Percentiles rank a stretch among this genome's conserved stretches.
Evolutionary conservation across 495 filamentous ascomycete genomes (phyloP).

Genomic region (Bacidia rubella): DNA sequence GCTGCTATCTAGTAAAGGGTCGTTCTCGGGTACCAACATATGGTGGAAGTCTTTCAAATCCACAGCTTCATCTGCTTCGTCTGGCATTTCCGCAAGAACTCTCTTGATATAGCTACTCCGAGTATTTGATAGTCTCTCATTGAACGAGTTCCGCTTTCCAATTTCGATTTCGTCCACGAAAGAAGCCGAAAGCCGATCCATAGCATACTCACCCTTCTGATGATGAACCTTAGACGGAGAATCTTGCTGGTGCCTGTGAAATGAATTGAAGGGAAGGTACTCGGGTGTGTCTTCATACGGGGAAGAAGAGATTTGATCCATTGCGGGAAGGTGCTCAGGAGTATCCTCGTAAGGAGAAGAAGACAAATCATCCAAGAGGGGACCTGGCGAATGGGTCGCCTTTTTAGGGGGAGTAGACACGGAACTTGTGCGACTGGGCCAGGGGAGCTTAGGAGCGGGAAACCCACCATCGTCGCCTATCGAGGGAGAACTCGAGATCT

Average conservation of each 20-base stretch:
- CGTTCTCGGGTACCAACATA: conserved; percentile 27
- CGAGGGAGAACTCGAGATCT: conserved; percentile 93
- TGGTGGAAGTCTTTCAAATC: conserved; percentile 22
- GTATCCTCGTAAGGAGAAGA: conserved; percentile 41
- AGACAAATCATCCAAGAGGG: conserved; percentile 23
- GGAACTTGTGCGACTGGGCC: conserved; percentile 29
- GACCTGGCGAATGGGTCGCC: conserved; percentile 13
- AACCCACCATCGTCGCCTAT: conserved; percentile 90
- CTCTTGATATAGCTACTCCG: not conserved
- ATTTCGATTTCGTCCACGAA: conserved; percentile 10
- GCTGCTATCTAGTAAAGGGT: conserved; percentile 27
- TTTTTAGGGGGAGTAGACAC: conserved; percentile 21
- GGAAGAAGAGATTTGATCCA: conserved; percentile 34
- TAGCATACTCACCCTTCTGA: conserved; percentile 46
- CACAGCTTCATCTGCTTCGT: conserved; percentile 16
- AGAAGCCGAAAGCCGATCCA: conserved; percentile 6
- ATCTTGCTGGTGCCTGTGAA: conserved; percentile 19
- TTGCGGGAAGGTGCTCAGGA: conserved; percentile 32
- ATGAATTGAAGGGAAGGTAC: conserved; percentile 20
- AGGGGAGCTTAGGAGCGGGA: conserved; percentile 28
- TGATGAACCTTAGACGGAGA: conserved; percentile 41
- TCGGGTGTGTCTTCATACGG: conserved; percentile 38
- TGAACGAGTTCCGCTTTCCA: conserved; percentile 3
- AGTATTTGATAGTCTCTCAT: conserved; percentile 1
- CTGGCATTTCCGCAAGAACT: conserved; percentile 7